Percentiles rank a stretch among this genome's conserved stretches.
Conservation (phyloP, 345 rosid genomes). For the Arabis alpina region DNA sequence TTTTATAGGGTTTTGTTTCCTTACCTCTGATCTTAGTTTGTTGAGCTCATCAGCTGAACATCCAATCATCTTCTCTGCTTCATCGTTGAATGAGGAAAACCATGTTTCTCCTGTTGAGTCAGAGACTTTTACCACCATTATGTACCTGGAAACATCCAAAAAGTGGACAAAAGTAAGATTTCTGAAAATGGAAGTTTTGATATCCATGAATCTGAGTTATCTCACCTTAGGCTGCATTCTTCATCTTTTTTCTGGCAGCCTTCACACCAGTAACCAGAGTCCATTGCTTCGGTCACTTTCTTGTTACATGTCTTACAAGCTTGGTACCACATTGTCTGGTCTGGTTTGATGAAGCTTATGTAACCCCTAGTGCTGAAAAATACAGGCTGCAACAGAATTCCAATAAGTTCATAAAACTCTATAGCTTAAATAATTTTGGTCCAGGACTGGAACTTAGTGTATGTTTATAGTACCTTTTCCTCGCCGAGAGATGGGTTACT, state of each 20-base stretch:
- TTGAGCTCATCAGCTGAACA: slow-evolving; percentile 89
- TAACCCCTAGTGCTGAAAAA: slow-evolving; percentile 67
- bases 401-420: slow-evolving; percentile 2
- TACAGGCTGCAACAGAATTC: slow-evolving; percentile 64
- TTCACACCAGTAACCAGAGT: slow-evolving; percentile 97
- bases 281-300: slow-evolving; percentile 86
- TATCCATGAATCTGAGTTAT: background rate
- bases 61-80: slow-evolving; percentile 77
- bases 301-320: slow-evolving; percentile 96
- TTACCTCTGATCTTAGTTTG: slow-evolving; percentile 68
- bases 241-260: slow-evolving; percentile 90
- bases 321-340: slow-evolving; percentile 94
- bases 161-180: slow-evolving; percentile 17
- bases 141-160: slow-evolving; percentile 55
- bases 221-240: slow-evolving; percentile 76
- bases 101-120: slow-evolving; percentile 87
- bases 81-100: slow-evolving; percentile 77
- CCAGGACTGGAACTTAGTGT: background rate
- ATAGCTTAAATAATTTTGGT: background rate
- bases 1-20: background rate
- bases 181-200: background rate
- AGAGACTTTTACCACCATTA: slow-evolving; percentile 66
- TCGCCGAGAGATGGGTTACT: slow-evolving; percentile 70
- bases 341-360: slow-evolving; percentile 81
- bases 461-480: slow-evolving; percentile 62